A percentile compares a stretch with the other conserved stretches of the same genome.
These are phyloP conservation scores for Capronia americana DNA, from an alignment of 2,329 filamentous ascomycete species.

Conservation along the genomic window DNA sequence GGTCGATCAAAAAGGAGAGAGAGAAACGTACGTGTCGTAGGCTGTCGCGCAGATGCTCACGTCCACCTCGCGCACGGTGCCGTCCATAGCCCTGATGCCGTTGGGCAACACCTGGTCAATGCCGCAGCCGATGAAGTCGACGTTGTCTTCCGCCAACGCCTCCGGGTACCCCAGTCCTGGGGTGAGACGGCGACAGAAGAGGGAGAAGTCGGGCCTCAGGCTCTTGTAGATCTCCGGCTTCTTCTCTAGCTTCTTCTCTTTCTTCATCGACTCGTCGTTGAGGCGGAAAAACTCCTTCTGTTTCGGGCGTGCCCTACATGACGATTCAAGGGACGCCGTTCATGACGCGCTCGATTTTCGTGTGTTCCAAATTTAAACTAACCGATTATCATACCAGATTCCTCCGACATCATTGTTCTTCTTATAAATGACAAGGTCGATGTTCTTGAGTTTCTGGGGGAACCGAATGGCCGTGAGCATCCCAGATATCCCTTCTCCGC, in stretches of 20 bases:
- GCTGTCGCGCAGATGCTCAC: conserved; percentile 73
- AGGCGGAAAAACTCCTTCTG: conserved; percentile 25
- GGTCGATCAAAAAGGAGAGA: neutral
- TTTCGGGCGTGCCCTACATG: no score
- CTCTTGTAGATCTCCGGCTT: conserved; percentile 24
- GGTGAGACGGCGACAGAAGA: conserved; percentile 68
- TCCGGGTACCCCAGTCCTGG: conserved; percentile 72
- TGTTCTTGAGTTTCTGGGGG: conserved; percentile 18
- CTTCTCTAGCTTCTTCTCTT: conserved; percentile 30
- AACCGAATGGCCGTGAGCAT: conserved; percentile 47
- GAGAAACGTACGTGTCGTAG: conserved; percentile 41
- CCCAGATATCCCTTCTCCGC: conserved; percentile 50
- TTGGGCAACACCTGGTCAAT: conserved; percentile 66
- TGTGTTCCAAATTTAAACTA: neutral
- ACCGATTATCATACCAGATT: conserved; percentile 42
- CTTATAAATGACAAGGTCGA: conserved; percentile 39
- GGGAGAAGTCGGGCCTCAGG: conserved; percentile 69
- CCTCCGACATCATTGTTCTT: conserved; percentile 42
- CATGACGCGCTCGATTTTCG: neutral
- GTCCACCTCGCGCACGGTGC: conserved; percentile 63
- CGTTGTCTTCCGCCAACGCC: conserved; percentile 66
- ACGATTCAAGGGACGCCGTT: neutral
- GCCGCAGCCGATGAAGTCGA: conserved; percentile 62
- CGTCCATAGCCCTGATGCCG: conserved; percentile 67
- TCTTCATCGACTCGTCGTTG: conserved; percentile 24